These are phyloP conservation scores for Jacaranda copaia DNA, from an alignment of 257 asterid species.

Conservation along the genomic window DNA sequence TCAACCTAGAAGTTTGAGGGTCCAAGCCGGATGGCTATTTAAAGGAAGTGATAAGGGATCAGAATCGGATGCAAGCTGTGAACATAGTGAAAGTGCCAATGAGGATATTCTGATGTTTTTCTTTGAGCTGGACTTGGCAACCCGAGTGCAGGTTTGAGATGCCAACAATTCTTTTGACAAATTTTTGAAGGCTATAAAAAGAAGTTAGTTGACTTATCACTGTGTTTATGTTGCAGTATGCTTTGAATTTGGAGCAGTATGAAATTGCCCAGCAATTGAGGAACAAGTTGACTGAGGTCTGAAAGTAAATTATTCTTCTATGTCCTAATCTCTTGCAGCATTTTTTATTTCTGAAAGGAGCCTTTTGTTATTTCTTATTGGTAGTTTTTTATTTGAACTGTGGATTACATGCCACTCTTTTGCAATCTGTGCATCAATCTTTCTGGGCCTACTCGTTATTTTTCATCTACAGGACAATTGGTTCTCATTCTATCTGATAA, in stretches of 20 bases:
- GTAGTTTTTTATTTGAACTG: neutral
- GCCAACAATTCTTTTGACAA: conserved; percentile 13
- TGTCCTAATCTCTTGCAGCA: conserved; percentile 15
- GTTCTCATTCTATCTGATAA: too few relatives aligned
- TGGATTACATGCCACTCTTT: neutral
- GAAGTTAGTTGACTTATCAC: conserved; percentile 16
- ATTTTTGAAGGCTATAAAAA: conserved; percentile 23
- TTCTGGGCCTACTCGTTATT: too few relatives aligned
- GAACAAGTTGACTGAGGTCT: conserved; percentile 90
- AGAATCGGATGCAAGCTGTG: conserved; percentile 67
- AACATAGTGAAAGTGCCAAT: conserved; percentile 88
- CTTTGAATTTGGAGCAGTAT: conserved; percentile 94
- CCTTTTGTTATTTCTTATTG: neutral
- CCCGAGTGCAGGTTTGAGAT: conserved; percentile 86
- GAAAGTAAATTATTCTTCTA: conserved; percentile 23
- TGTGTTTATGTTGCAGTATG: conserved; percentile 68
- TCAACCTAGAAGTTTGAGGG: conserved; percentile 60
- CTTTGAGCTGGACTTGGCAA: conserved; percentile 93
- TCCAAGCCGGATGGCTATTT: conserved; percentile 85
- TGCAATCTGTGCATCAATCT: neutral
- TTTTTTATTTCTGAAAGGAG: conserved; percentile 6
- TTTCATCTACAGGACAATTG: too few relatives aligned
- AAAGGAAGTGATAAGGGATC: conserved; percentile 68
- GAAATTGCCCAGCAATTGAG: conserved; percentile 90
- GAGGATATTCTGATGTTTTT: conserved; percentile 95